Percentiles rank a stretch among this genome's conserved stretches.
phyloP scores from a whole-genome alignment of 2,329 filamentous ascomycete genomes.

The Cercospora zeina region DNA sequence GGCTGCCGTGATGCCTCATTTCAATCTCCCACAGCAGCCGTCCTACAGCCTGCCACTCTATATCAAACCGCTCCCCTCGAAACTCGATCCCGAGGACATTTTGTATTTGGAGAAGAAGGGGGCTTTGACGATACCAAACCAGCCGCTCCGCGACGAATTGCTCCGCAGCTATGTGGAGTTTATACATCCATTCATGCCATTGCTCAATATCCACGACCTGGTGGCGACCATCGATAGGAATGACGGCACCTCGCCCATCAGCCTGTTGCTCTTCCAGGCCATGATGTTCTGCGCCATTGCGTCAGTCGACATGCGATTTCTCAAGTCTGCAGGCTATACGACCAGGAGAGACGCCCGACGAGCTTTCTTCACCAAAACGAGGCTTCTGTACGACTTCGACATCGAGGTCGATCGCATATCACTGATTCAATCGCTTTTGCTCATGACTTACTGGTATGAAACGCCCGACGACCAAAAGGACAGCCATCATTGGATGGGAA shows the following conservation, averaged over 20 bases:
- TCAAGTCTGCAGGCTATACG: constrained; percentile 74
- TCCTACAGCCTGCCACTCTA: constrained; percentile 61
- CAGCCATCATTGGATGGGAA: constrained; percentile 98
- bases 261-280: constrained; percentile 85
- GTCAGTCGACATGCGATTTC: constrained; percentile 76
- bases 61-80: constrained; percentile 74
- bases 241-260: constrained; percentile 71
- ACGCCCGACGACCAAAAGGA: constrained; percentile 96
- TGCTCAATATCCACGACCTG: constrained; percentile 68
- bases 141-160: constrained; percentile 73
- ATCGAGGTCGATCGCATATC: constrained; percentile 88
- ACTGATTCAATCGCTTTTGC: constrained; percentile 80
- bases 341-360: constrained; percentile 80
- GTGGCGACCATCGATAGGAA: constrained; percentile 61
- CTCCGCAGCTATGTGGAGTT: constrained; percentile 82
- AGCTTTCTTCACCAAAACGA: constrained; percentile 83
- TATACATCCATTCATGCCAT: constrained; percentile 91
- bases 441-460: constrained; percentile 98
- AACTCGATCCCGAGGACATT: constrained; percentile 78
- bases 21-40: constrained; percentile 33
- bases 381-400: constrained; percentile 90
- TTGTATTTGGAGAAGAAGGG: constrained; percentile 82
- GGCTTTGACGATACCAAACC: constrained; percentile 72
- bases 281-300: constrained; percentile 93
- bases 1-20: constrained; percentile 29